phyloP scores from a whole-genome alignment of 2,329 filamentous ascomycete species.

The Aspergillus eucalypticola region DNA sequence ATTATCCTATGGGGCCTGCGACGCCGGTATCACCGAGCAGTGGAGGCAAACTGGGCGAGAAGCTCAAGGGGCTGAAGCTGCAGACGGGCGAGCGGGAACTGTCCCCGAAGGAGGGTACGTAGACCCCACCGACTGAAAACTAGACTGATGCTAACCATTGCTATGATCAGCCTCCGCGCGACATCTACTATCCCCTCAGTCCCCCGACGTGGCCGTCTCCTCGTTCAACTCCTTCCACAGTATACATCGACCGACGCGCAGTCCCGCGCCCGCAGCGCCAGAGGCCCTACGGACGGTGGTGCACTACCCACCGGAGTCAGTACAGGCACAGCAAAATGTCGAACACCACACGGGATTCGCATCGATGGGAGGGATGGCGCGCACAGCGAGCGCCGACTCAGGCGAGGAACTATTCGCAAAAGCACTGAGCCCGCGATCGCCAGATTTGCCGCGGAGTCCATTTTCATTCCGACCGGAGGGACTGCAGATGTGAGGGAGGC shows the following conservation, averaged over 20 bases:
- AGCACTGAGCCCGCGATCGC: conserved; percentile 80
- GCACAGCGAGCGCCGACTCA: conserved; percentile 49
- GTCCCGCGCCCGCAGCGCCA: conserved; percentile 8
- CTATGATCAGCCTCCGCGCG: conserved; percentile 19
- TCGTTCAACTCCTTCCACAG: conserved; percentile 63
- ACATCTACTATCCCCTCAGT: conserved; percentile 62
- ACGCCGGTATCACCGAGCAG: conserved; percentile 64
- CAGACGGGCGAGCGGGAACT: conserved; percentile 71
- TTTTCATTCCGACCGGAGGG: conserved; percentile 61
- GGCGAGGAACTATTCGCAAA: conserved; percentile 86
- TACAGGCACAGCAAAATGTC: conserved; percentile 38
- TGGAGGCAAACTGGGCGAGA: conserved; percentile 72
- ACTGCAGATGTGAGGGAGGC: conserved; percentile 16
- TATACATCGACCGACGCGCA: conserved; percentile 18
- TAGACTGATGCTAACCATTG: no score
- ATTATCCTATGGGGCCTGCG: conserved; percentile 46
- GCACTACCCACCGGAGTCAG: conserved; percentile 39
- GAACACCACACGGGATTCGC: conserved; percentile 29
- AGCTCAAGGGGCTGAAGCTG: conserved; percentile 74
- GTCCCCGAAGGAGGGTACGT: conserved; percentile 51
- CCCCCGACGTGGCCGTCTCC: conserved; percentile 64
- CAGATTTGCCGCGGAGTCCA: conserved; percentile 80
- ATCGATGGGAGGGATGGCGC: conserved; percentile 36
- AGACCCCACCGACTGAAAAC: background rate
- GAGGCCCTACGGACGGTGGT: conserved; percentile 31